Percentiles rank a stretch among this genome's conserved stretches.
phyloP scores from a whole-genome alignment of 495 filamentous ascomycete genomes.

The Aspergillus taichungensis region DNA sequence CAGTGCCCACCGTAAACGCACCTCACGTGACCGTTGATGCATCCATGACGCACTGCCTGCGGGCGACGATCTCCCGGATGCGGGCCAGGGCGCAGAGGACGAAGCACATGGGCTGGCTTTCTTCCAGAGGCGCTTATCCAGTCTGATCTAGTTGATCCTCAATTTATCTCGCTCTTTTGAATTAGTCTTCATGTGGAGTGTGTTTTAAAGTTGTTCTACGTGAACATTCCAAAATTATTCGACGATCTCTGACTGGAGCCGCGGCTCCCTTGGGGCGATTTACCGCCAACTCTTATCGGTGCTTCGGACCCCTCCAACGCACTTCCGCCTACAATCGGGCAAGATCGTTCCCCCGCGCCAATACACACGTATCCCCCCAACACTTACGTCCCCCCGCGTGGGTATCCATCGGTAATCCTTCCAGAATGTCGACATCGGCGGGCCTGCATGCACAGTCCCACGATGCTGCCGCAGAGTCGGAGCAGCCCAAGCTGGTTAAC shows the following conservation, averaged over 20 bases:
- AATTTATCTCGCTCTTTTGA: not conserved
- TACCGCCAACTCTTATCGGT: no score
- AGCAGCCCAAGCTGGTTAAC: conserved; percentile 48
- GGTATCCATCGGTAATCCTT: not conserved
- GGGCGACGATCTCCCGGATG: conserved; percentile 24
- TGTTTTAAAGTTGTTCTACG: no score
- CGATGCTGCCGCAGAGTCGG: conserved; percentile 15
- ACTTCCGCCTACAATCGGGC: conserved; percentile 3
- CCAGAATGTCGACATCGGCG: conserved; percentile 14
- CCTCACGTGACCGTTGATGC: conserved; percentile 26
- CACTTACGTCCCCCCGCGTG: not conserved
- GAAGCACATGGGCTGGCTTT: no score
- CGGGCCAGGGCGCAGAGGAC: conserved; percentile 6
- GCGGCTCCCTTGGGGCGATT: no score
- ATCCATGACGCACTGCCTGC: conserved; percentile 28
- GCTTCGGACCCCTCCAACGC: not conserved
- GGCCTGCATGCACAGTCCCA: conserved; percentile 21
- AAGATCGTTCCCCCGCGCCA: not conserved
- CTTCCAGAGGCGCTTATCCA: no score
- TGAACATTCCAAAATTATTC: not conserved
- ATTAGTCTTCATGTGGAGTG: no score
- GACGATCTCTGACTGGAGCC: no score
- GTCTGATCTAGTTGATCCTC: conserved; percentile 5
- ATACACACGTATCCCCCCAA: conserved; percentile 1
- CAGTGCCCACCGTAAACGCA: no score